A percentile compares a stretch with the other conserved stretches of the same genome.
Conservation (phyloP, 148 eudicot genomes). For the Camellia japonica region DNA sequence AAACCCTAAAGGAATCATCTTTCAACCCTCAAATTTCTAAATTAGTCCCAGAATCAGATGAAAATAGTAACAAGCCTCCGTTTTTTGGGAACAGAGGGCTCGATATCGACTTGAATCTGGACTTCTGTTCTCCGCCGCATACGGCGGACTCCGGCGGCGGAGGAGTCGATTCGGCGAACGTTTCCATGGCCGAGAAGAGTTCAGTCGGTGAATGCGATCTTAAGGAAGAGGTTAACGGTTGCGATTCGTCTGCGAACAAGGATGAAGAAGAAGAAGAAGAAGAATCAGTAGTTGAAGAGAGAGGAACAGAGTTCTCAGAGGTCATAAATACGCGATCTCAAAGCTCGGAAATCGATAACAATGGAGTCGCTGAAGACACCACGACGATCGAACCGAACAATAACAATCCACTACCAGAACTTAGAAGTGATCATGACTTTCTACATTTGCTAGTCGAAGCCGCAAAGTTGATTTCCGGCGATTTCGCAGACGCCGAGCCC, state of each 20-base stretch:
- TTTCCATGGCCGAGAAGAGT: background rate
- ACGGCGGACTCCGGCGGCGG: background rate
- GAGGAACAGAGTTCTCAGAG: background rate
- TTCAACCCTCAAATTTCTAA: background rate
- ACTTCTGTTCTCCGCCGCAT: background rate
- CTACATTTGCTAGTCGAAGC: slow-evolving; percentile 1
- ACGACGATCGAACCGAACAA: background rate
- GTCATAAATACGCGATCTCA: background rate
- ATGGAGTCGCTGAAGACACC: background rate
- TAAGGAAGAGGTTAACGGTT: background rate
- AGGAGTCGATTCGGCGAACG: background rate
- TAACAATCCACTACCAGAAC: background rate
- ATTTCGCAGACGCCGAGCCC: background rate
- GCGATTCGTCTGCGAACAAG: background rate
- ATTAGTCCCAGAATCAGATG: background rate
- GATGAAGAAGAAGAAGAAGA: background rate
- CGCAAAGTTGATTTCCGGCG: slow-evolving; percentile 4
- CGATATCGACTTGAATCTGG: slow-evolving; percentile 4
- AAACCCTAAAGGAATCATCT: background rate
- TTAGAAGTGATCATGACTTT: background rate
- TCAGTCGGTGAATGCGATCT: background rate
- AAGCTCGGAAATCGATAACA: background rate
- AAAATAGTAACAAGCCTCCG: background rate
- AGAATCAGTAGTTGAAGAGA: background rate
- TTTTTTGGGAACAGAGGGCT: background rate